Conservation (phyloP, 331 rosid species). For the Dryas integrifolia region DNA sequence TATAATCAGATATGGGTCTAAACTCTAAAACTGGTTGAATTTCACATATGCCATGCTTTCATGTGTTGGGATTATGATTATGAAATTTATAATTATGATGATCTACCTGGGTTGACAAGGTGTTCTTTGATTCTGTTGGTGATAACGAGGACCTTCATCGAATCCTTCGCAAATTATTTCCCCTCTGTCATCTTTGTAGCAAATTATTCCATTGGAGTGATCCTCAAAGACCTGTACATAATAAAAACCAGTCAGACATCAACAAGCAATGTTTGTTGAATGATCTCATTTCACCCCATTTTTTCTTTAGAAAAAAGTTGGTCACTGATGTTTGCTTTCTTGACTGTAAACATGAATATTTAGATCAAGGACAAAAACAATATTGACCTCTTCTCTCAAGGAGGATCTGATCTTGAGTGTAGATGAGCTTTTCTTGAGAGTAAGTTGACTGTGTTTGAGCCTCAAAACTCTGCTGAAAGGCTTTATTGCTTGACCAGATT, state of each 20-base stretch:
- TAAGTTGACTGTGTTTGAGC: constrained; percentile 42
- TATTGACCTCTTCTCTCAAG: constrained; percentile 65
- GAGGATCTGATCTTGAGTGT: constrained; percentile 60
- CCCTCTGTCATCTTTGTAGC: constrained; percentile 75
- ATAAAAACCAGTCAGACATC: constrained; percentile 13
- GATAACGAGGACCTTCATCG: constrained; percentile 88
- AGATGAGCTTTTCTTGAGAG: constrained; percentile 37
- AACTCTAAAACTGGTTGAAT: constrained; percentile 5
- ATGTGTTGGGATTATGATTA: not conserved
- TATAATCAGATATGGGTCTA: constrained; percentile 17
- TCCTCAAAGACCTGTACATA: constrained; percentile 72
- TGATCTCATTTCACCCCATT: not conserved
- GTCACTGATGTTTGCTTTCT: not conserved
- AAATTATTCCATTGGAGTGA: constrained; percentile 63
- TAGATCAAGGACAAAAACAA: not conserved
- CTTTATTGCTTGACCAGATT: constrained; percentile 42
- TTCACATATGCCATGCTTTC: not conserved
- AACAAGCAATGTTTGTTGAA: constrained; percentile 19
- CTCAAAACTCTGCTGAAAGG: constrained; percentile 38
- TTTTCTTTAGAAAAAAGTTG: not conserved
- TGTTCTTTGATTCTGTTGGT: constrained; percentile 46
- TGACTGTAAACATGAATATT: not conserved
- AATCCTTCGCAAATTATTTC: constrained; percentile 83
- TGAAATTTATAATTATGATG: not conserved
- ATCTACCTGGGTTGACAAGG: constrained; percentile 50